Evolutionary conservation across 805 yeast species (phyloP).

Genomic region (Lipomyces oligophaga): DNA sequence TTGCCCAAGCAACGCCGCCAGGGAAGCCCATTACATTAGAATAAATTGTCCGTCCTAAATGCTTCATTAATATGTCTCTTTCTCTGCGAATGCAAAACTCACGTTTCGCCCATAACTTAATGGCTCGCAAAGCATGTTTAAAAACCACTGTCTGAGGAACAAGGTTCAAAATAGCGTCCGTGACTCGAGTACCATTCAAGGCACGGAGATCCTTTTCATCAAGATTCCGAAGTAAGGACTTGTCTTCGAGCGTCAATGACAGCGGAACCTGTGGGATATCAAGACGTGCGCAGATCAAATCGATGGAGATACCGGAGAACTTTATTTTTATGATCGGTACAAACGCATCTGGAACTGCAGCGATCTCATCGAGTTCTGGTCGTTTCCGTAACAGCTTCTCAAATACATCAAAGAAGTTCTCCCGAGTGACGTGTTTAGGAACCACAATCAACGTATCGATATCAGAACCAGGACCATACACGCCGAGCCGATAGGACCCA

Average conservation of each 20-base stretch:
- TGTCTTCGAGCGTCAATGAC: slow-evolving; percentile 72
- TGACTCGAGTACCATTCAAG: slow-evolving; percentile 92
- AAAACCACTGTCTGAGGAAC: slow-evolving; percentile 93
- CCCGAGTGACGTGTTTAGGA: slow-evolving; percentile 90
- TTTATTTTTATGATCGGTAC: slow-evolving; percentile 94
- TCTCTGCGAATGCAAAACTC: not conserved
- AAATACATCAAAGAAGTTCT: slow-evolving; percentile 83
- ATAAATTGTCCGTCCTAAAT: slow-evolving; percentile 66
- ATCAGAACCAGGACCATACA: slow-evolving; percentile 97
- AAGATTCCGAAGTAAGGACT: slow-evolving; percentile 75
- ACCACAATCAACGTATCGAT: slow-evolving; percentile 95
- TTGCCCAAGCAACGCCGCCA: slow-evolving; percentile 99
- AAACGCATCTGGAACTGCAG: slow-evolving; percentile 93
- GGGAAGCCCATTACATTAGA: slow-evolving; percentile 96
- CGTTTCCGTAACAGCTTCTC: slow-evolving; percentile 63
- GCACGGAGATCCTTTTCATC: slow-evolving; percentile 91
- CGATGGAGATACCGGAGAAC: slow-evolving; percentile 88
- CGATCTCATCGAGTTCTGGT: slow-evolving; percentile 83
- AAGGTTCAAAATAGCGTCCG: slow-evolving; percentile 82
- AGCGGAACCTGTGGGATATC: slow-evolving; percentile 80
- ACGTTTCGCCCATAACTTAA: slow-evolving; percentile 94
- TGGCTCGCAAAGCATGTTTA: slow-evolving; percentile 86
- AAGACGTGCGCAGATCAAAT: slow-evolving; percentile 77
- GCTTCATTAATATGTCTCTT: not conserved
- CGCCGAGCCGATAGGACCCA: slow-evolving; percentile 93